Evolutionary conservation across 129 eudicot species (phyloP), one percentile per base, ranked within the genome.

Genomic region (Tagetes erecta): DNA sequence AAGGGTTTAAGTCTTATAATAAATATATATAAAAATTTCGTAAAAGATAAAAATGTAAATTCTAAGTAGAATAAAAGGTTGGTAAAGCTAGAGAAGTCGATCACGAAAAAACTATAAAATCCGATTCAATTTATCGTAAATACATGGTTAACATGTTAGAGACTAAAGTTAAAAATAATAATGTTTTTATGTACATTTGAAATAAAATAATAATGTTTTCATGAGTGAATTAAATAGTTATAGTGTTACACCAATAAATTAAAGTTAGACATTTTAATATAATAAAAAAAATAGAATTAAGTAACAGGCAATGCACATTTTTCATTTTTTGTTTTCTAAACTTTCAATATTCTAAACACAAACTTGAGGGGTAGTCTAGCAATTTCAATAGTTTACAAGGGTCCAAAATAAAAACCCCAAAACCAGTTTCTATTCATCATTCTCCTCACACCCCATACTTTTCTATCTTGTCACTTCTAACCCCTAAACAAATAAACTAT

Each of bases 391-490:
- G 3, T 63, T 41, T 14, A 64, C 47, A 46, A 73, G 88, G 78
- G 83, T 60, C 57, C 68, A 68, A 72, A 76, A 55, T 38, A 42
- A 80, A 80, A 67, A 67, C 68, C 39, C 58, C 63, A 41, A 77
- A 84, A 74, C 74, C 39, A 62, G 49, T 63, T 65, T 75, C 69
- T 51, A 78, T 68, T 62, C 27, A 20, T 20, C 27, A 20, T 20
- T 78, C n/a, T 55, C 51, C 8, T 36, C 71, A 27, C 71, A 27
- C 75, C 84, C 81, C 60, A 47, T 53, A 63, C 6, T 7, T 6
- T 72, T 76, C 70, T 46, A 3, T 62, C 40, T 65, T 81, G 13
- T 53, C 81, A 81, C 40, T 77, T 78, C 76, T 78, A 78, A 64
- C 64, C 83, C 85, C 83, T 38, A 14, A 31, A 66, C 13, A 5